Base-by-base conservation (phyloP, 345 rosid species). In the Brassica rapa region DNA sequence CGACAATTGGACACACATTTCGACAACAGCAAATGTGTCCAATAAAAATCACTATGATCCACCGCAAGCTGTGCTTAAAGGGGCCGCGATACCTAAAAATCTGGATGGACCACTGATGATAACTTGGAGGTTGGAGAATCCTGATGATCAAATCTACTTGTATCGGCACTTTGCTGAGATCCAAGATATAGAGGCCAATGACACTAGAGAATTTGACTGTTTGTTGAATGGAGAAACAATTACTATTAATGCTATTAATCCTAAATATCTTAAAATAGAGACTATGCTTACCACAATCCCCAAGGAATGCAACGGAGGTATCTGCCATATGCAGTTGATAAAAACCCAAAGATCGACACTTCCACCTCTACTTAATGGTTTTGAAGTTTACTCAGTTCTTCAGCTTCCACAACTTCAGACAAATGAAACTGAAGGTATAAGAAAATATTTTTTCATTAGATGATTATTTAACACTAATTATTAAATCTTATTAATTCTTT, bases 21-120 rank as follows among this genome's bases (percentile, higher is more conserved):
- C 11, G 2, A 79, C 74, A 65, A 66, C 69, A 1, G 10, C 39
- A 10, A 66, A 72, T 66, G 73, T 79, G 8, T 55, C 73, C 32
- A 66, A 65, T 51, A 39, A 8, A 37, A 73, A 72, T 6, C 25
- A 12, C 60, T 84, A 60, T 57, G 73, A 72, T 68, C 78, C 66
- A 25, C 86, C 87, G 2, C 29, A 77, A 49, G 55, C 8, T 3
- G 74, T 77, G 8, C 84, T 84, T 74, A 79, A 57, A 43, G 72
- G 46, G 33, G 86, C 91, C 0, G 83, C 80, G 2, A 75, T 30
- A 6, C 85, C 89, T 1, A 56, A 12, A 60, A 74, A 81, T 76
- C 64, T 41, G 0, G 62, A 62, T 6, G 70, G 39, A 6, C 73
- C 75, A 6, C 10, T 70, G 9, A 77, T 3, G 46, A 33, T 77